Conservation (phyloP, 140 eudicot species). For the Cichorium intybus region DNA sequence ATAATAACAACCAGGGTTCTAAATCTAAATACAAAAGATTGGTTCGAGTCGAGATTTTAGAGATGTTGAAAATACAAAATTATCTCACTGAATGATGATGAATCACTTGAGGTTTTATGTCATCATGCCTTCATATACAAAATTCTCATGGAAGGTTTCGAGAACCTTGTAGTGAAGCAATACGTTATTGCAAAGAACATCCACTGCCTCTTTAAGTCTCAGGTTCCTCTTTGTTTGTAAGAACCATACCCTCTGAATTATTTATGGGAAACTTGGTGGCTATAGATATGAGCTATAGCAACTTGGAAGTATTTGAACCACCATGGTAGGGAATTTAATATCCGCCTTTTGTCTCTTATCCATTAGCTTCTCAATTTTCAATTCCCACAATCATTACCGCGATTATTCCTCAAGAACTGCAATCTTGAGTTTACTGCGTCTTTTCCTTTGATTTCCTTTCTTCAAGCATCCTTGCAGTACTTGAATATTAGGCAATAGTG, state of each 20-base stretch:
- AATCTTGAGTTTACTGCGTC: background rate
- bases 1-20: conserved; percentile 13
- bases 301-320: too few relatives aligned
- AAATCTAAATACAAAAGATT: background rate
- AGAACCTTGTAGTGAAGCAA: background rate
- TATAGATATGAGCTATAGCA: too few relatives aligned
- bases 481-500: conserved; percentile 18
- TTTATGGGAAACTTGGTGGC: too few relatives aligned
- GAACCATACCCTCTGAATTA: too few relatives aligned
- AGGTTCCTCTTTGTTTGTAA: background rate
- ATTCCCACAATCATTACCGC: background rate
- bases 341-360: too few relatives aligned
- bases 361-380: too few relatives aligned
- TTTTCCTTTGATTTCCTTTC: conserved; percentile 3
- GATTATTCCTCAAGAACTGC: background rate
- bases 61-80: background rate
- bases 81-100: background rate
- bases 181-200: conserved; percentile 12
- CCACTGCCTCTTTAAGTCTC: conserved; percentile 20
- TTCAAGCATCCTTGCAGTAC: conserved; percentile 1
- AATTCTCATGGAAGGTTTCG: background rate
- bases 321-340: too few relatives aligned
- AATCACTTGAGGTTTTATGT: conserved; percentile 14
- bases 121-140: conserved; percentile 7
- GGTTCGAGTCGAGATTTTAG: background rate